Percentiles rank a stretch among this genome's conserved stretches.
phyloP scores from a whole-genome alignment of 768 basidiomycete genomes.

The Rhizopogon rudus region DNA sequence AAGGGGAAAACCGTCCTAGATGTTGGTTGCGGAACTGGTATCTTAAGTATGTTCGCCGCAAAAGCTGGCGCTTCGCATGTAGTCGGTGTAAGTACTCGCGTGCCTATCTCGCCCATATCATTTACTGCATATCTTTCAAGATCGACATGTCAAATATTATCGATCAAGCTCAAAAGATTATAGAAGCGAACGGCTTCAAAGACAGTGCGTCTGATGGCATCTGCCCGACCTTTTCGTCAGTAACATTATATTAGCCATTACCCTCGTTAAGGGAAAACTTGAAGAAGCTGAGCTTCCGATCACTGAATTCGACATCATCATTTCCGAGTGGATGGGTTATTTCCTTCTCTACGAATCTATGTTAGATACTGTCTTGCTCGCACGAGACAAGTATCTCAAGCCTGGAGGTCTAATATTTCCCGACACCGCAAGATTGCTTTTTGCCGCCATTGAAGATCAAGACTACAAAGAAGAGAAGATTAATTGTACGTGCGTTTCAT shows the following conservation, averaged over 20 bases:
- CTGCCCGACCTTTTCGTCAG: neutral
- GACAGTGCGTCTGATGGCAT: constrained; percentile 61
- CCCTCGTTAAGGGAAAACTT: constrained; percentile 95
- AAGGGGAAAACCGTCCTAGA: constrained; percentile 96
- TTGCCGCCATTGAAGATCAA: constrained; percentile 98
- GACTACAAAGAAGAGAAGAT: constrained; percentile 99
- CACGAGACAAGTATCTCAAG: constrained; percentile 95
- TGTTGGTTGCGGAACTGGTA: constrained; percentile 98
- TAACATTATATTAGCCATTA: constrained; percentile 58
- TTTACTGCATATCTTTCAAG: constrained; percentile 34
- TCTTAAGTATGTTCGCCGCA: constrained; percentile 96
- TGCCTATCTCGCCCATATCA: constrained; percentile 1
- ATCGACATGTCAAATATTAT: constrained; percentile 99
- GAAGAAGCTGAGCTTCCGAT: constrained; percentile 90
- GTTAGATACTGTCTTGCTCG: constrained; percentile 96
- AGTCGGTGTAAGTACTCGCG: constrained; percentile 64
- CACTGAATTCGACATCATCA: constrained; percentile 94
- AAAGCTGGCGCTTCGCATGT: constrained; percentile 94
- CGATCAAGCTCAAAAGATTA: constrained; percentile 96
- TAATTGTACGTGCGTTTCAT: constrained; percentile 58
- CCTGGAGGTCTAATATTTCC: constrained; percentile 92
- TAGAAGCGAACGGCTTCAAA: constrained; percentile 94
- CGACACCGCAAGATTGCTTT: constrained; percentile 85
- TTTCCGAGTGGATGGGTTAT: constrained; percentile 99
- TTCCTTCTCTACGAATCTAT: constrained; percentile 99